Evolutionary conservation across 1,139 yeast species (phyloP).

Genomic region (Scheffersomyces lignicola): DNA sequence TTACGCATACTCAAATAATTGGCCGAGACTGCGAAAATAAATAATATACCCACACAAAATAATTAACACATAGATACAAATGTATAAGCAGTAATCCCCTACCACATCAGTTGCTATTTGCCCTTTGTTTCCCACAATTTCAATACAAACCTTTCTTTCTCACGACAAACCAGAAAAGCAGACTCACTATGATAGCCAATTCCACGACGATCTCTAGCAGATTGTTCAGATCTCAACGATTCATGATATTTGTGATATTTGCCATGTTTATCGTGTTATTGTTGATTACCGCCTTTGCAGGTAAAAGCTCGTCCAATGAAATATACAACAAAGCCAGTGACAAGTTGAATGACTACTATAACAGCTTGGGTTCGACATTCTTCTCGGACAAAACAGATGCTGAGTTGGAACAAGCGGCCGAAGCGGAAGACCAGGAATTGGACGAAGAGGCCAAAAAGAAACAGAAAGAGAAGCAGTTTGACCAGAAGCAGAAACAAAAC

Average conservation of each 20-base stretch:
- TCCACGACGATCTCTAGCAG: constrained; percentile 31
- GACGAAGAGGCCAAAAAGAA: constrained; percentile 5
- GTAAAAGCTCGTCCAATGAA: constrained; percentile 16
- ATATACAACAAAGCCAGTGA: constrained; percentile 17
- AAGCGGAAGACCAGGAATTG: constrained; percentile 1
- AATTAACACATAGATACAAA: too few relatives aligned
- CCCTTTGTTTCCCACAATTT: too few relatives aligned
- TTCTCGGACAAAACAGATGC: background rate
- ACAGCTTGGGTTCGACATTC: constrained; percentile 5
- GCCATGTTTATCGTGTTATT: constrained; percentile 24
- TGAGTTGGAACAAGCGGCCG: constrained; percentile 1
- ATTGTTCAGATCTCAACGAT: constrained; percentile 31
- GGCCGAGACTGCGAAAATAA: too few relatives aligned
- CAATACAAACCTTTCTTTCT: too few relatives aligned
- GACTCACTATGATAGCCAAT: constrained; percentile 18
- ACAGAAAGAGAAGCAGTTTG: constrained; percentile 3
- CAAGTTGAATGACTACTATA: constrained; percentile 12
- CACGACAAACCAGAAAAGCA: background rate
- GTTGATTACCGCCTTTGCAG: constrained; percentile 21
- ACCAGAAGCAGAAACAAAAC: background rate
- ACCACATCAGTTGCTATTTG: too few relatives aligned
- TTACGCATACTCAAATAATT: too few relatives aligned
- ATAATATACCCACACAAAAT: too few relatives aligned
- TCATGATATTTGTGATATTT: constrained; percentile 21
- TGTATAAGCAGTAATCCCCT: too few relatives aligned